A percentile compares a stretch with the other conserved stretches of the same genome.
These are phyloP conservation scores for Flaveria brownii DNA, from an alignment of 129 eudicot species.

Conservation along the genomic window DNA sequence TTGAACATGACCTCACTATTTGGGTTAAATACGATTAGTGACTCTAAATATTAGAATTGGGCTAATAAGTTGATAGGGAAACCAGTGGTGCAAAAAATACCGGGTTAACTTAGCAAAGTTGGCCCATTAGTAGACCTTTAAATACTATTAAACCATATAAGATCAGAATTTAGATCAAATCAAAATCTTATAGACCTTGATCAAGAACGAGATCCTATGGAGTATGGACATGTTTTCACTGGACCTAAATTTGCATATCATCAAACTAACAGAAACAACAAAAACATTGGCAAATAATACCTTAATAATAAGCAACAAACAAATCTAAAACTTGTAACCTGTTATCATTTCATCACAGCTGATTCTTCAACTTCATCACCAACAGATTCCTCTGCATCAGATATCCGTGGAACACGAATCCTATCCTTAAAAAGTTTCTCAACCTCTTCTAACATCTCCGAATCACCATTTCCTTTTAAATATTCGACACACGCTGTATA, in stretches of 20 bases:
- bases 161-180: neutral
- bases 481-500: constrained; percentile 37
- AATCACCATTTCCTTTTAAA: constrained; percentile 38
- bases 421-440: constrained; percentile 19
- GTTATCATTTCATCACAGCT: constrained; percentile 17
- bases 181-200: too few species aligned
- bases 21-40: too few species aligned
- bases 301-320: constrained; percentile 2
- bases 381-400: constrained; percentile 18
- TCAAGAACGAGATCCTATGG: neutral
- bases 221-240: neutral
- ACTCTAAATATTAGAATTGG: too few species aligned
- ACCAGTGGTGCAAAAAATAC: too few species aligned
- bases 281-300: neutral
- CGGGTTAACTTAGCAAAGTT: too few species aligned
- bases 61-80: too few species aligned
- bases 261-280: neutral
- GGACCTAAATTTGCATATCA: neutral
- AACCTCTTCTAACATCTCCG: constrained; percentile 28
- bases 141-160: neutral
- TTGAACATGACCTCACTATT: constrained; percentile 27
- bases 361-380: constrained; percentile 11
- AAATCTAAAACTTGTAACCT: constrained; percentile 8
- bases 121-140: too few species aligned
- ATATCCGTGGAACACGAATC: constrained; percentile 11